Percentiles rank a stretch among this genome's conserved stretches.
Evolutionary conservation across 768 basidiomycete species (phyloP).

Genomic region (Hygrocybe punicea): DNA sequence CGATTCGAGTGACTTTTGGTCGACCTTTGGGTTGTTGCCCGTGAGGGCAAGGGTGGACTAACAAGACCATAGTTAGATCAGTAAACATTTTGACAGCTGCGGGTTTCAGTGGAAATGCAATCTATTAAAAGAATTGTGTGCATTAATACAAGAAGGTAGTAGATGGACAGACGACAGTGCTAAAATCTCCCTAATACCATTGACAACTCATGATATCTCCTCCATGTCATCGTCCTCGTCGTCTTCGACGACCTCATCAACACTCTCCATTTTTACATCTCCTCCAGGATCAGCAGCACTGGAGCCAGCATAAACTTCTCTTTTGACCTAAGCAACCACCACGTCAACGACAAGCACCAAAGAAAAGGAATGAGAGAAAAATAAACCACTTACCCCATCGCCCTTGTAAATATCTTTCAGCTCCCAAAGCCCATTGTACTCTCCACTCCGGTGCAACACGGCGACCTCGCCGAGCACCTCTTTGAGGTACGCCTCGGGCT

Average conservation of each 20-base stretch:
- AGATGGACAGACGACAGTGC: no score
- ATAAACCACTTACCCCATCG: conserved; percentile 49
- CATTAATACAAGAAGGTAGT: no score
- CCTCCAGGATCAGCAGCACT: conserved; percentile 30
- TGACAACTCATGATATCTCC: conserved; percentile 50
- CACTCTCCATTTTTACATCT: conserved; percentile 52
- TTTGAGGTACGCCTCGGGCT: conserved; percentile 84
- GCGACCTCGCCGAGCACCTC: conserved; percentile 78
- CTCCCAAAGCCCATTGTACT: conserved; percentile 78
- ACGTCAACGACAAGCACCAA: no score
- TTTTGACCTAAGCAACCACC: conserved; percentile 10
- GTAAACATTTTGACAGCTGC: no score
- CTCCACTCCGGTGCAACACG: conserved; percentile 72
- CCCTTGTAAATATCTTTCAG: conserved; percentile 71
- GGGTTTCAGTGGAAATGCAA: no score
- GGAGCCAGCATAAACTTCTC: conserved; percentile 47
- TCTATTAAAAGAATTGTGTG: no score
- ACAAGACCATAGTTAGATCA: neutral
- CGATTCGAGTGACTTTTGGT: conserved; percentile 63
- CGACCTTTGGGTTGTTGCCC: conserved; percentile 44
- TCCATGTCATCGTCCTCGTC: conserved; percentile 68
- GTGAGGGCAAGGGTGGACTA: conserved; percentile 36
- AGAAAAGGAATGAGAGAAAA: no score
- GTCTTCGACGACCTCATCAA: conserved; percentile 53
- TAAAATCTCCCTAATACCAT: no score